Percentiles rank a stretch among this genome's conserved stretches.
Conservation (phyloP, 2,329 filamentous ascomycete species). For the Ustulina deusta region DNA sequence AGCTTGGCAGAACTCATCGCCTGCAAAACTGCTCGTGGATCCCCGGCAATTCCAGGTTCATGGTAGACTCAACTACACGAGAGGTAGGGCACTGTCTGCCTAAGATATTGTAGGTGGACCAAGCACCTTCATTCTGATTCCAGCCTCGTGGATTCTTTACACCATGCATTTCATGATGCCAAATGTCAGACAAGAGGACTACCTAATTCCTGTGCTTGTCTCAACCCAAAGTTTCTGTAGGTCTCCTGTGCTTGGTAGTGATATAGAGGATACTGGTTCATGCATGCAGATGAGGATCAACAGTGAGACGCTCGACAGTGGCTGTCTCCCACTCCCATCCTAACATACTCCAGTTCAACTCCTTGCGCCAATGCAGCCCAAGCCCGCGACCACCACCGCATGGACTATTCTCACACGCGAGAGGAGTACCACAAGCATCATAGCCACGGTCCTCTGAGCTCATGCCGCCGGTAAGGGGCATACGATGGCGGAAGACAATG, state of each 20-base stretch:
- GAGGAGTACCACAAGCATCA: conserved; percentile 51
- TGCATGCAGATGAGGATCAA: conserved; percentile 64
- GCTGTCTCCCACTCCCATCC: conserved; percentile 79
- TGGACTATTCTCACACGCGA: conserved; percentile 50
- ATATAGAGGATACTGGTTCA: conserved; percentile 54
- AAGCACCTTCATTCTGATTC: conserved; percentile 17
- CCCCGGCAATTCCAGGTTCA: neutral
- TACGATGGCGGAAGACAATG: conserved; percentile 82
- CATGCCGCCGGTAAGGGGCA: conserved; percentile 84
- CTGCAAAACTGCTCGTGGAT: conserved; percentile 13
- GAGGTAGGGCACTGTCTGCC: conserved; percentile 1
- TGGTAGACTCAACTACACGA: conserved; percentile 2
- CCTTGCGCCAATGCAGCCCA: conserved; percentile 77
- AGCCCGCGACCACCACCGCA: conserved; percentile 69
- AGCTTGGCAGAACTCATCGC: conserved; percentile 2
- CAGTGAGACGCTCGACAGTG: conserved; percentile 53
- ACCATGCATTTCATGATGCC: conserved; percentile 43
- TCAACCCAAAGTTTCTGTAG: conserved; percentile 49
- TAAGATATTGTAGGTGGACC: conserved; percentile 26
- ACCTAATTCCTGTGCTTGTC: conserved; percentile 63
- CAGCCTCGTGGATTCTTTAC: conserved; percentile 18
- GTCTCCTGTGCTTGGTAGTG: conserved; percentile 41
- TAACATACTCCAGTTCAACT: conserved; percentile 87
- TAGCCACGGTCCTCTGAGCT: conserved; percentile 77
- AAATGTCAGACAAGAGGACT: conserved; percentile 58